Conservation (phyloP, 2,329 filamentous ascomycete species). For the Xylariaceae sp. region DNA sequence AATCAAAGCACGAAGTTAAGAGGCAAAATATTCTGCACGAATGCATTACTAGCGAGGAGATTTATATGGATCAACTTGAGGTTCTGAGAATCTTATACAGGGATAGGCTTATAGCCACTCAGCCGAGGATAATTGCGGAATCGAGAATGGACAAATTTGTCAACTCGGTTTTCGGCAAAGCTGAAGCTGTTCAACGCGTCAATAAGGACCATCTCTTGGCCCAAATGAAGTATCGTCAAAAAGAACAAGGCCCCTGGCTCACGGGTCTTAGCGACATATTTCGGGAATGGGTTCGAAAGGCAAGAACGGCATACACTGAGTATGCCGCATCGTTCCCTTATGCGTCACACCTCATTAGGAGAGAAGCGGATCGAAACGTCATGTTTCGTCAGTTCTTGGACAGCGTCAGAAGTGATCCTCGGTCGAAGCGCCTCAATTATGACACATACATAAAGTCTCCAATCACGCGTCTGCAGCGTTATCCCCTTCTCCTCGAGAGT, state of each 20-base stretch:
- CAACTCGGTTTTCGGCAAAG: constrained; percentile 80
- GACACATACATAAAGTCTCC: constrained; percentile 91
- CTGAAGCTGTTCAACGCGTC: constrained; percentile 80
- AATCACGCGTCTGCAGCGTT: constrained; percentile 87
- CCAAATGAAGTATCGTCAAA: constrained; percentile 93
- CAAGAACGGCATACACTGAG: constrained; percentile 80
- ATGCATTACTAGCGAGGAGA: constrained; percentile 88
- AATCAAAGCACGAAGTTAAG: constrained; percentile 81
- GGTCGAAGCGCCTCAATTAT: constrained; percentile 82
- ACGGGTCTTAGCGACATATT: constrained; percentile 95
- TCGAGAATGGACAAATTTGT: constrained; percentile 78
- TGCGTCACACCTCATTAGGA: constrained; percentile 76
- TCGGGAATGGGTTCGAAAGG: constrained; percentile 96
- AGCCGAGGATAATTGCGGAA: constrained; percentile 76
- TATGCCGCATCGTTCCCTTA: constrained; percentile 86
- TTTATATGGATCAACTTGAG: constrained; percentile 83
- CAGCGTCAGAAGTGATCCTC: constrained; percentile 69
- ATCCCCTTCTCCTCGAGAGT: constrained; percentile 75
- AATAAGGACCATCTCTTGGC: constrained; percentile 91
- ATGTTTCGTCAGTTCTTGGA: constrained; percentile 85
- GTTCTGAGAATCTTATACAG: constrained; percentile 82
- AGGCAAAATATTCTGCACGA: constrained; percentile 94
- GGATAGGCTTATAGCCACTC: constrained; percentile 67
- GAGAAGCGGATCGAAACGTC: constrained; percentile 78
- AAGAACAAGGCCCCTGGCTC: constrained; percentile 94